phyloP scores from a whole-genome alignment of 208 protist genomes.

The Novymonas esmeraldas region DNA sequence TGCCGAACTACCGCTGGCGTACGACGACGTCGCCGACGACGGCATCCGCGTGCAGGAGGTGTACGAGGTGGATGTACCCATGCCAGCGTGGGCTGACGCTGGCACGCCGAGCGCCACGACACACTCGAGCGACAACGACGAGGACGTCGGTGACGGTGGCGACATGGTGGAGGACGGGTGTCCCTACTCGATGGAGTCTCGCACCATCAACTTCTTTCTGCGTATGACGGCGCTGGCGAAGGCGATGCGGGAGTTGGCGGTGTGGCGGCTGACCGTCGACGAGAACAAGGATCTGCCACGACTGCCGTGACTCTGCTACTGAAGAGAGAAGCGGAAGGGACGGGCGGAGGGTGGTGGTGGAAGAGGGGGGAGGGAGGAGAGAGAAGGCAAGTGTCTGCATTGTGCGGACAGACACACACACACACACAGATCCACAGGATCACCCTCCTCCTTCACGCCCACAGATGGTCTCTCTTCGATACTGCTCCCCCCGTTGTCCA shows the following conservation, averaged over 20 bases:
- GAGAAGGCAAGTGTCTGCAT: too few relatives aligned
- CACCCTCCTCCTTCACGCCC: too few relatives aligned
- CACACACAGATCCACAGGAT: too few relatives aligned
- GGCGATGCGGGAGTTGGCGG: slow-evolving; percentile 43
- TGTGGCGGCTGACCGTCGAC: slow-evolving; percentile 25
- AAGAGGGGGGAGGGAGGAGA: too few relatives aligned
- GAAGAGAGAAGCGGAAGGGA: too few relatives aligned
- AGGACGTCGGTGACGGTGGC: slow-evolving; percentile 12
- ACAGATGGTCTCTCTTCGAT: too few relatives aligned
- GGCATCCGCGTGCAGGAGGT: slow-evolving; percentile 30
- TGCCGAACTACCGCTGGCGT: slow-evolving; percentile 10
- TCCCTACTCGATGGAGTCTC: slow-evolving; percentile 63
- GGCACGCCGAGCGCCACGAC: neutral
- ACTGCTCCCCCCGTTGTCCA: too few relatives aligned
- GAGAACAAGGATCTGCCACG: slow-evolving; percentile 22
- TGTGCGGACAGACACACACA: too few relatives aligned
- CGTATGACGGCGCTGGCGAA: slow-evolving; percentile 58
- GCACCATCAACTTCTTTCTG: slow-evolving; percentile 63
- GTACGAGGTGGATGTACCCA: slow-evolving; percentile 21
- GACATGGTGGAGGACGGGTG: slow-evolving; percentile 26
- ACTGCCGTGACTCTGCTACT: neutral
- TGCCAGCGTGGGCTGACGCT: slow-evolving; percentile 2
- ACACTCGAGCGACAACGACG: neutral
- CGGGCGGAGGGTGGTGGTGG: too few relatives aligned
- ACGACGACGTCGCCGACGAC: slow-evolving; percentile 23